These are phyloP conservation scores for Tulasnella sp. DNA, from an alignment of 768 basidiomycete species.

Conservation along the genomic window DNA sequence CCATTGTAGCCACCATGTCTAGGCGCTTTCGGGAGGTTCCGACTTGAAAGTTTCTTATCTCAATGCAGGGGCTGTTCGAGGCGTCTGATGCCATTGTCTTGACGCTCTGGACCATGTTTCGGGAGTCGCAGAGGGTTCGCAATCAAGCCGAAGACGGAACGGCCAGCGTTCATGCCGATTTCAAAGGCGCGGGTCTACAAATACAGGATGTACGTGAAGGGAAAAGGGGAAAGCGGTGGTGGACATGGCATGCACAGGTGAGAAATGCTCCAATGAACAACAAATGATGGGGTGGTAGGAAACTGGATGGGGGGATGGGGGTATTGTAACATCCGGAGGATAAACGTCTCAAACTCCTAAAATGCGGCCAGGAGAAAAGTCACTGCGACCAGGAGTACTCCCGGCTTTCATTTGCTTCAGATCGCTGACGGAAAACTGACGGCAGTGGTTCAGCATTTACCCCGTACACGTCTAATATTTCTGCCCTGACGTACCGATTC, in stretches of 20 bases:
- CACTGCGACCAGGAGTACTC: not conserved
- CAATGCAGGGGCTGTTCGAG: not conserved
- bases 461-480: not conserved
- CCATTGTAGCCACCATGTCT: not conserved
- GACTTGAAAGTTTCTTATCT: not conserved
- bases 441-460: not conserved
- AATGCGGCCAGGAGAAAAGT: not conserved
- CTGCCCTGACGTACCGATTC: not conserved
- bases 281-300: not conserved
- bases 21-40: too few species aligned
- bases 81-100: not conserved
- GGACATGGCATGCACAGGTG: not conserved
- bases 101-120: not conserved
- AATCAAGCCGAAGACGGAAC: not conserved
- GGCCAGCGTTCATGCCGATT: not conserved
- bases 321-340: not conserved
- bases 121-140: not conserved
- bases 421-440: not conserved
- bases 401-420: not conserved
- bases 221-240: not conserved
- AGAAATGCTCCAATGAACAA: not conserved
- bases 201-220: constrained; percentile 4
- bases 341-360: not conserved
- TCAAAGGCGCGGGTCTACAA: not conserved
- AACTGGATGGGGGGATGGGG: not conserved